These are phyloP conservation scores for Apiotrichum veenhuisii DNA, from an alignment of 1,284 basidiomycete genomes.

Conservation along the genomic window DNA sequence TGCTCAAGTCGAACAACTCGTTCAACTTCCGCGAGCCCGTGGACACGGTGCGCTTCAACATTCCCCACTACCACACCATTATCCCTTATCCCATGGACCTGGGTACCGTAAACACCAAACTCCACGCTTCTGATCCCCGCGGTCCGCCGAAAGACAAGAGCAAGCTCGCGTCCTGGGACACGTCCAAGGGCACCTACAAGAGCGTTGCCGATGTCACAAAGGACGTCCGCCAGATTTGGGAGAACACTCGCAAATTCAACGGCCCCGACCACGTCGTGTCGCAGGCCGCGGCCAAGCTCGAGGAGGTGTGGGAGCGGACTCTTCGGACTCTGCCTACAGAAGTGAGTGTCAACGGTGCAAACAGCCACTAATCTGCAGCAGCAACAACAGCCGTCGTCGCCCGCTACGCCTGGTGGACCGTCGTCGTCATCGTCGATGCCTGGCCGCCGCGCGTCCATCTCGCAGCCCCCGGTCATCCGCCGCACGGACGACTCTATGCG, in stretches of 20 bases:
- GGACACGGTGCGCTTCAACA: conserved; percentile 79
- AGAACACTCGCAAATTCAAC: conserved; percentile 88
- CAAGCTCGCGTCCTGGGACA: conserved; percentile 57
- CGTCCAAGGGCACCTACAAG: conserved; percentile 65
- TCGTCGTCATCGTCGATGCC: conserved; percentile 7
- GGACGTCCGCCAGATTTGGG: conserved; percentile 82
- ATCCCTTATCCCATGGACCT: conserved; percentile 94
- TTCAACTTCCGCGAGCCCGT: conserved; percentile 81
- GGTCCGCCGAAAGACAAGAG: conserved; percentile 49
- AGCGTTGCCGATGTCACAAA: conserved; percentile 71
- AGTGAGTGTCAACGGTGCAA: conserved; percentile 42
- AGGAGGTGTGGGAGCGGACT: conserved; percentile 82
- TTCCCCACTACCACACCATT: conserved; percentile 86
- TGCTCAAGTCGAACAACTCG: conserved; percentile 78
- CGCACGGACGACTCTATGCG: conserved; percentile 59
- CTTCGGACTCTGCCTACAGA: conserved; percentile 71
- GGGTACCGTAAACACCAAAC: conserved; percentile 85
- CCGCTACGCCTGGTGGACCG: conserved; percentile 23
- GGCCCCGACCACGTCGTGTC: conserved; percentile 81
- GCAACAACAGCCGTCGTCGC: conserved; percentile 19
- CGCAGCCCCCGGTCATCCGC: conserved; percentile 45
- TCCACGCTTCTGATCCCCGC: conserved; percentile 67
- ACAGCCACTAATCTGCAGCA: background rate
- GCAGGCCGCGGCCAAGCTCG: conserved; percentile 72
- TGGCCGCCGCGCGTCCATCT: conserved; percentile 38